Percentiles rank a stretch among this genome's conserved stretches.
Conservation (phyloP, 192 early-diverging fungal genomes). For the Obelidium mucronatum region DNA sequence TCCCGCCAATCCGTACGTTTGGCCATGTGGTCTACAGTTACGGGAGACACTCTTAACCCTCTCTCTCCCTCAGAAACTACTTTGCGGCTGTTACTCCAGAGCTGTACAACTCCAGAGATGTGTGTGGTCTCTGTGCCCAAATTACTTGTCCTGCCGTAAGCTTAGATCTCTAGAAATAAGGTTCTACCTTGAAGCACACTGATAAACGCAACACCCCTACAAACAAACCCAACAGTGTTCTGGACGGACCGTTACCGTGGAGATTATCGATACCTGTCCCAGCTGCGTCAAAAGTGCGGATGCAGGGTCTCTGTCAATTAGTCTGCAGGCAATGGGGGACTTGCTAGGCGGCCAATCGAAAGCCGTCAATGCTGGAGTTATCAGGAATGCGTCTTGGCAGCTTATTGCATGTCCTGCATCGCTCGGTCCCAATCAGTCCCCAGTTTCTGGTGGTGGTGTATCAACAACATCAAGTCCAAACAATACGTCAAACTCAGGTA, state of each 20-base stretch:
- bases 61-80: slow-evolving; percentile 17
- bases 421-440: neutral
- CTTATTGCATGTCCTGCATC: slow-evolving; percentile 11
- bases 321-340: slow-evolving; percentile 14
- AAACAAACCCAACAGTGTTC: neutral
- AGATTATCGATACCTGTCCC: slow-evolving; percentile 19
- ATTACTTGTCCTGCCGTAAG: slow-evolving; percentile 10
- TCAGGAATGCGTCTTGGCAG: slow-evolving; percentile 1
- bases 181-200: too few relatives aligned
- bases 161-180: too few relatives aligned
- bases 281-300: neutral
- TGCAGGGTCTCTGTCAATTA: slow-evolving; percentile 5
- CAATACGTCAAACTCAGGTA: neutral
- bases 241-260: slow-evolving; percentile 2
- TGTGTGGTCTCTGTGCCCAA: slow-evolving; percentile 20
- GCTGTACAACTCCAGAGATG: neutral
- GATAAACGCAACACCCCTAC: neutral
- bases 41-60: neutral
- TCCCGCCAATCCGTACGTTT: slow-evolving; percentile 2
- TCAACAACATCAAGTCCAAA: neutral
- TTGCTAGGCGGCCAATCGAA: neutral
- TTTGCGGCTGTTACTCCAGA: slow-evolving; percentile 17
- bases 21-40: neutral
- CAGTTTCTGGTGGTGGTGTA: slow-evolving; percentile 3
- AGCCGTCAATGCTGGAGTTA: slow-evolving; percentile 4